phyloP scores from a whole-genome alignment of 1,284 basidiomycete species.

The Tranzscheliella williamsii region DNA sequence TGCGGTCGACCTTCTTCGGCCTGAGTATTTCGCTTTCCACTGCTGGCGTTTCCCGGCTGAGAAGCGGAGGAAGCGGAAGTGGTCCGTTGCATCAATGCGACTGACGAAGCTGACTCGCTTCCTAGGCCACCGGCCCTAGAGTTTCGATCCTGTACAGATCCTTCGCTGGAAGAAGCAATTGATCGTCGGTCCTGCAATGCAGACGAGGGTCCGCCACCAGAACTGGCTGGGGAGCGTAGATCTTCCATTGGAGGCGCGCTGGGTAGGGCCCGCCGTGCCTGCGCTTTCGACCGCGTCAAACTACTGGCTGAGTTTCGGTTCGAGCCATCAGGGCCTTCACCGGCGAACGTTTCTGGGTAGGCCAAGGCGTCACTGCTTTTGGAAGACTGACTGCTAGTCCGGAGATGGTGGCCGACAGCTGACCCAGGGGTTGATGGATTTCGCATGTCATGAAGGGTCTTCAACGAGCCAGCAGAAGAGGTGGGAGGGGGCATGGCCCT shows the following conservation, averaged over 20 bases:
- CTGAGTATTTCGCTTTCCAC: no score
- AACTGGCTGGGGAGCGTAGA: constrained; percentile 20
- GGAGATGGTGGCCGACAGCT: constrained; percentile 22
- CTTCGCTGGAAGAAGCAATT: constrained; percentile 27
- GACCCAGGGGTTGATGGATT: constrained; percentile 13
- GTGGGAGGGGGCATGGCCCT: constrained; percentile 42
- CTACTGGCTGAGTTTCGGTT: constrained; percentile 35
- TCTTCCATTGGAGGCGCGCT: constrained; percentile 30
- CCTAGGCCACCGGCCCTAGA: neutral
- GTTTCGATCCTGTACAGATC: constrained; percentile 7
- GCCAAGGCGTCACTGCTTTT: constrained; percentile 40
- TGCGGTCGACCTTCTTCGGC: no score
- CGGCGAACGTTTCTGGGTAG: constrained; percentile 17
- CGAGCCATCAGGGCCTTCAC: constrained; percentile 16
- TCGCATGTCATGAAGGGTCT: constrained; percentile 12
- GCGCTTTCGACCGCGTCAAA: constrained; percentile 37
- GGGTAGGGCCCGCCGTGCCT: constrained; percentile 29
- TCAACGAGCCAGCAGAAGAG: constrained; percentile 10
- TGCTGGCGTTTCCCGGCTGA: no score
- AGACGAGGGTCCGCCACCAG: neutral
- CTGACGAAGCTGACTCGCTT: neutral
- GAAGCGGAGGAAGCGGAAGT: no score
- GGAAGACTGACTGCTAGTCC: constrained; percentile 43
- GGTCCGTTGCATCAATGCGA: no score
- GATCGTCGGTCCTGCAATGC: constrained; percentile 24